These are phyloP conservation scores for Fusarium lateritium DNA, from an alignment of 2,329 filamentous ascomycete genomes.

Conservation along the genomic window DNA sequence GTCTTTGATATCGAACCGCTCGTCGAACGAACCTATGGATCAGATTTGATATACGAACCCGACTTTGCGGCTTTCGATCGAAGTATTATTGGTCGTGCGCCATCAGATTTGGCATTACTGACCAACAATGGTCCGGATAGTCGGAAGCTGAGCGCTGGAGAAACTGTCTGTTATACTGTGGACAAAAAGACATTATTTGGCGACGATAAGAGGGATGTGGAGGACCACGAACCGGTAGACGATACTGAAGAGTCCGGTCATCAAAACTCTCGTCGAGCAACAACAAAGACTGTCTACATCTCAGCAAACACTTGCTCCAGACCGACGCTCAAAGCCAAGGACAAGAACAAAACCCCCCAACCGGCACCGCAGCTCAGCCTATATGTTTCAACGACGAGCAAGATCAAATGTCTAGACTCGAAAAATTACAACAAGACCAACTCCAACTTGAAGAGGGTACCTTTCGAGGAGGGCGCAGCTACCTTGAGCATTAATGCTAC, in stretches of 20 bases:
- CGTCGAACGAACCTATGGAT: constrained; percentile 22
- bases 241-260: constrained; percentile 19
- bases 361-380: constrained; percentile 80
- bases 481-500: constrained; percentile 73
- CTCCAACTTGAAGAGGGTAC: constrained; percentile 50
- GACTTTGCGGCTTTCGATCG: constrained; percentile 74
- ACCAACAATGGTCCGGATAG: constrained; percentile 75
- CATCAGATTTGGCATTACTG: constrained; percentile 64
- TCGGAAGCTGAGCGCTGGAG: constrained; percentile 74
- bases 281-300: constrained; percentile 74
- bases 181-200: constrained; percentile 50
- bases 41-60: constrained; percentile 66
- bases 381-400: constrained; percentile 75
- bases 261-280: constrained; percentile 51
- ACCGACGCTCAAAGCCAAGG: constrained; percentile 64
- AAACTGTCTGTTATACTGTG: constrained; percentile 64
- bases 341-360: constrained; percentile 22
- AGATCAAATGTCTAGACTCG: constrained; percentile 50
- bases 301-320: constrained; percentile 90
- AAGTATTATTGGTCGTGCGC: constrained; percentile 74
- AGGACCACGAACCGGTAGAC: constrained; percentile 29
- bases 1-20: constrained; percentile 32
- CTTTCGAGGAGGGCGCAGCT: constrained; percentile 79
- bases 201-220: constrained; percentile 36
- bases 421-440: constrained; percentile 40